Conservation (phyloP, 331 rosid species). For the Acacia pycnantha region DNA sequence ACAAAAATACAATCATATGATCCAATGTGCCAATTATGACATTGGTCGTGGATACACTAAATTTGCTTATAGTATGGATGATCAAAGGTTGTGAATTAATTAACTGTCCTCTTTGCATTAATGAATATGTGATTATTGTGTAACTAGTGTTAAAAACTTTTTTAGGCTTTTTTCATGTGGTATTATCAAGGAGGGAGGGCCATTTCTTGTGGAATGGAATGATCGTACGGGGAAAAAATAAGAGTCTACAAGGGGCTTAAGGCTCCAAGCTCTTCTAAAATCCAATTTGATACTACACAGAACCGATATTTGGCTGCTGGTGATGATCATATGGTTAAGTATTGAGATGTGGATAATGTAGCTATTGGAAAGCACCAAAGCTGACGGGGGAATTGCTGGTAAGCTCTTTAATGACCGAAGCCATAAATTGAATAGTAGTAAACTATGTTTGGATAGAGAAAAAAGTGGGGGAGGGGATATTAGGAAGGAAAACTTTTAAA, state of each 20-base stretch:
- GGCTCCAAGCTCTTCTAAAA: slow-evolving; percentile 15
- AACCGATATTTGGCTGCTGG: slow-evolving; percentile 49
- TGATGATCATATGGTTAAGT: slow-evolving; percentile 39
- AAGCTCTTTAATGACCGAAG: slow-evolving; percentile 10
- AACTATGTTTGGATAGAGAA: neutral
- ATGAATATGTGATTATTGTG: neutral
- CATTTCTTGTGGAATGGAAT: slow-evolving; percentile 47
- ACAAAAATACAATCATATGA: slow-evolving; percentile 30
- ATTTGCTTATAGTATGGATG: slow-evolving; percentile 36
- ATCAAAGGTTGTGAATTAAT: slow-evolving; percentile 35
- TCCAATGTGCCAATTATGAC: slow-evolving; percentile 24
- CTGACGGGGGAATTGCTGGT: slow-evolving; percentile 35
- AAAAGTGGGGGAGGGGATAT: too few species aligned
- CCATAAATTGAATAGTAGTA: neutral
- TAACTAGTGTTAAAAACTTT: neutral
- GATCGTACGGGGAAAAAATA: slow-evolving; percentile 29
- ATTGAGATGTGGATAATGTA: slow-evolving; percentile 44
- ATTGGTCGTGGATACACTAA: slow-evolving; percentile 38
- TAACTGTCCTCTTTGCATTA: neutral
- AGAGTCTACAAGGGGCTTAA: slow-evolving; percentile 44
- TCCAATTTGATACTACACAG: slow-evolving; percentile 26
- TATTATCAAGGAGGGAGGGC: slow-evolving; percentile 27
- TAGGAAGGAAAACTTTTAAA: too few species aligned
- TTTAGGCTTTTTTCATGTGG: slow-evolving; percentile 50
- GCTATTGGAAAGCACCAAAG: slow-evolving; percentile 24